Conservation (phyloP, 164 flowering plant species). For the Berberis vulgaris region DNA sequence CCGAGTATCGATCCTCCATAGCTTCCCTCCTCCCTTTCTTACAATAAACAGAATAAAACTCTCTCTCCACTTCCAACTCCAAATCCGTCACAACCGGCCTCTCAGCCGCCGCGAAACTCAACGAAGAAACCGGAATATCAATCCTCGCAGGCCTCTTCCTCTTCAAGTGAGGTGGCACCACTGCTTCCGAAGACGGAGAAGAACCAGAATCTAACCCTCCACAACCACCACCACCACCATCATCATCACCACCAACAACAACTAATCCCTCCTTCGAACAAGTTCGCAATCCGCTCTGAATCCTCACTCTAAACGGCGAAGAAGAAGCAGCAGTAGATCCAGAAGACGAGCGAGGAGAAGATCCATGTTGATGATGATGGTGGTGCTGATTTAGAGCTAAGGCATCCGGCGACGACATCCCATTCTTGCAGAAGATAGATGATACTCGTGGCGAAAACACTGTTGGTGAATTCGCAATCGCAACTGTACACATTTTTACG, state of each 20-base stretch:
- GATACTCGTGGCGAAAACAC: constrained; percentile 31
- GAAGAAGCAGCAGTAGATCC: constrained; percentile 1
- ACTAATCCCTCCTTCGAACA: constrained; percentile 6
- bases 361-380: constrained; percentile 8
- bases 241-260: neutral
- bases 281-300: constrained; percentile 28
- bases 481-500: constrained; percentile 19
- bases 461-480: constrained; percentile 23
- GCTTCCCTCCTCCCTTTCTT: constrained; percentile 73
- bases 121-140: constrained; percentile 45
- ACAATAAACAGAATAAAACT: constrained; percentile 61
- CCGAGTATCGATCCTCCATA: constrained; percentile 81
- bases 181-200: neutral
- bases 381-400: constrained; percentile 1
- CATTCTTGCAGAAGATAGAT: constrained; percentile 15
- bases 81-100: constrained; percentile 3
- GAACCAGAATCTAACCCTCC: no score
- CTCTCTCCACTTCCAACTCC: constrained; percentile 32
- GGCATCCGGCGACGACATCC: constrained; percentile 17
- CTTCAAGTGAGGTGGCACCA: constrained; percentile 20
- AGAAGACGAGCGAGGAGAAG: constrained; percentile 9
- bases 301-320: constrained; percentile 24
- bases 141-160: constrained; percentile 64
- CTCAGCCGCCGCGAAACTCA: constrained; percentile 14
- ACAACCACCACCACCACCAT: neutral